Evolutionary conservation across 345 rosid species (phyloP).

Genomic region (Ceriops tagal): DNA sequence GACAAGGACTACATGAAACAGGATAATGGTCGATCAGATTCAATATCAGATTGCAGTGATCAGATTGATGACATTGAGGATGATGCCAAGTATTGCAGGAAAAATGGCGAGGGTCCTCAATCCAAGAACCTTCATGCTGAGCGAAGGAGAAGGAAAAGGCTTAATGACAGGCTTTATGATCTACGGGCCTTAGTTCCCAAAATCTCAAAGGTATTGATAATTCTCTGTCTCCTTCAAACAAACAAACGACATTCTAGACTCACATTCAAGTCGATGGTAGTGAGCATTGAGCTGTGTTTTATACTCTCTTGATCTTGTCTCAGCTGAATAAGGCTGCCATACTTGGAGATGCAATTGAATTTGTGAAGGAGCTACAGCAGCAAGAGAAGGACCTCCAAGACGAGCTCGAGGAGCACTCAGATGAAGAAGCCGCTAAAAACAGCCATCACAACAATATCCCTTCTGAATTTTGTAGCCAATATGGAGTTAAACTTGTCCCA

Average conservation of each 20-base stretch:
- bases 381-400: conserved; percentile 79
- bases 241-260: neutral
- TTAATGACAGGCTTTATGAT: conserved; percentile 78
- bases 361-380: conserved; percentile 70
- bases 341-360: conserved; percentile 87
- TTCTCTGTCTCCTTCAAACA: neutral
- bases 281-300: neutral
- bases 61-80: conserved; percentile 63
- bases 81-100: conserved; percentile 42
- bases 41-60: conserved; percentile 72
- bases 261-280: neutral
- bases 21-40: conserved; percentile 57
- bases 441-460: conserved; percentile 23
- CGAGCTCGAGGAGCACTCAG: conserved; percentile 78
- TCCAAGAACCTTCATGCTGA: conserved; percentile 87
- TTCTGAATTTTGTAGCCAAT: conserved; percentile 36
- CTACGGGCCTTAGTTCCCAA: conserved; percentile 82
- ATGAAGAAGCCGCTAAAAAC: conserved; percentile 46
- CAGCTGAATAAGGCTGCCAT: conserved; percentile 90
- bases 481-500: conserved; percentile 31
- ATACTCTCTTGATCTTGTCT: neutral
- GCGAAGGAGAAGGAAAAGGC: conserved; percentile 85
- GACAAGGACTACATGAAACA: conserved; percentile 40
- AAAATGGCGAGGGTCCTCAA: conserved; percentile 50
- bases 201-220: conserved; percentile 55